These are phyloP conservation scores for Lunasporangiospora selenospora DNA, from an alignment of 192 early-diverging fungal species.

Conservation along the genomic window DNA sequence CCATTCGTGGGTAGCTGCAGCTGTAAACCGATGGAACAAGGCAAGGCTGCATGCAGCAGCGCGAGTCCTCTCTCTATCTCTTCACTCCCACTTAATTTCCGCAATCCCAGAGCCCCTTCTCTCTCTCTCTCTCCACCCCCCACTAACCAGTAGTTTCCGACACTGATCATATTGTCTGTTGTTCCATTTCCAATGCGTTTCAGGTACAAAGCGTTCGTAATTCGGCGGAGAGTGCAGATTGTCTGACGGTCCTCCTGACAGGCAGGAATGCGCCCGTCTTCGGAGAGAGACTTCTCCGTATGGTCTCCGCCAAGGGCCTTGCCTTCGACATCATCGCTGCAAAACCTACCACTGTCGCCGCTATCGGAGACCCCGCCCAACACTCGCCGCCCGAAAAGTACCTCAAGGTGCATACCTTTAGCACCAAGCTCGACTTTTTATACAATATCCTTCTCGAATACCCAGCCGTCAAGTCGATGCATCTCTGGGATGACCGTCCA, in stretches of 20 bases:
- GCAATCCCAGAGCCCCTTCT: too few species aligned
- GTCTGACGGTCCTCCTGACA: constrained; percentile 37
- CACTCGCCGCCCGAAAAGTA: constrained; percentile 8
- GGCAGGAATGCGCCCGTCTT: constrained; percentile 47
- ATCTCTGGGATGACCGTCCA: constrained; percentile 66
- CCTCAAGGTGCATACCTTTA: constrained; percentile 60
- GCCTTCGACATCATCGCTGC: constrained; percentile 62
- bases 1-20: too few species aligned
- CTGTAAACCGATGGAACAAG: too few species aligned
- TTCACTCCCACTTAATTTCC: too few species aligned
- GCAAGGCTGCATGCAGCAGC: too few species aligned
- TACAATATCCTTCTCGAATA: constrained; percentile 59
- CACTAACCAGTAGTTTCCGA: constrained; percentile 18
- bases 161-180: constrained; percentile 16
- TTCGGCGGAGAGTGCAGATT: constrained; percentile 44
- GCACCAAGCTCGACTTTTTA: constrained; percentile 64
- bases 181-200: constrained; percentile 29
- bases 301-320: constrained; percentile 46
- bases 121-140: too few species aligned
- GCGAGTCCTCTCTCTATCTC: too few species aligned
- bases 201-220: constrained; percentile 54
- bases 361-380: neutral
- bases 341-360: constrained; percentile 48
- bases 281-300: constrained; percentile 44
- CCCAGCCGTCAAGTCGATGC: constrained; percentile 51